Conservation (phyloP, 306 rosid species). For the Glycine soja region DNA sequence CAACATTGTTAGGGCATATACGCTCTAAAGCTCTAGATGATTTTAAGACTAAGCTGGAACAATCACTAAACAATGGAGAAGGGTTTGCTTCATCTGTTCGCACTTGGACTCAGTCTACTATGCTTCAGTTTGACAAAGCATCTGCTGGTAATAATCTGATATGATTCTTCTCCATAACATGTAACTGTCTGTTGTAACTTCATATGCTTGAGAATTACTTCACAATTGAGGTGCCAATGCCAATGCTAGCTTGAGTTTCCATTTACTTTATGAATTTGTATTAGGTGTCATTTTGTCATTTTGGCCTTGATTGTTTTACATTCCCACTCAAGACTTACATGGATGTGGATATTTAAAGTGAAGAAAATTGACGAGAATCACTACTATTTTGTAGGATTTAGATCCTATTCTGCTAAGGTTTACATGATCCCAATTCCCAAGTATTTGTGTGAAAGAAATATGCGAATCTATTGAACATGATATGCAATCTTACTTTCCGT, state of each 20-base stretch:
- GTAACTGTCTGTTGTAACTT: constrained; percentile 28
- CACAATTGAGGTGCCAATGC: constrained; percentile 23
- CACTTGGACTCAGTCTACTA: constrained; percentile 51
- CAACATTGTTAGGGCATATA: constrained; percentile 72
- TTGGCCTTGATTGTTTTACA: constrained; percentile 1
- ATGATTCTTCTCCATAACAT: constrained; percentile 27
- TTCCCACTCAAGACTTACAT: constrained; percentile 1
- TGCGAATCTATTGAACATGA: constrained; percentile 16
- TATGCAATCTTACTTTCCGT: neutral
- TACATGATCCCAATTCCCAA: neutral
- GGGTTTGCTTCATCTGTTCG: constrained; percentile 72
- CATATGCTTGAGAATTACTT: constrained; percentile 35
- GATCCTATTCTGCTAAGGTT: neutral
- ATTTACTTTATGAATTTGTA: constrained; percentile 36
- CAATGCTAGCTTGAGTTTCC: constrained; percentile 31
- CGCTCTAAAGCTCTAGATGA: constrained; percentile 62
- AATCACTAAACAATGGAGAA: constrained; percentile 75
- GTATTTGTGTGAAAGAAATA: neutral
- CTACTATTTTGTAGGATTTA: constrained; percentile 17
- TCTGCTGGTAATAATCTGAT: constrained; percentile 67
- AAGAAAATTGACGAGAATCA: constrained; percentile 6
- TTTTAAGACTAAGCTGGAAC: constrained; percentile 72
- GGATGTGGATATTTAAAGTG: neutral
- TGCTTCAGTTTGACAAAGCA: constrained; percentile 71
- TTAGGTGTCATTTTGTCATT: constrained; percentile 20